Evolutionary conservation across 2,329 filamentous ascomycete species (phyloP).

Genomic region (Microdochium trichocladiopsis): DNA sequence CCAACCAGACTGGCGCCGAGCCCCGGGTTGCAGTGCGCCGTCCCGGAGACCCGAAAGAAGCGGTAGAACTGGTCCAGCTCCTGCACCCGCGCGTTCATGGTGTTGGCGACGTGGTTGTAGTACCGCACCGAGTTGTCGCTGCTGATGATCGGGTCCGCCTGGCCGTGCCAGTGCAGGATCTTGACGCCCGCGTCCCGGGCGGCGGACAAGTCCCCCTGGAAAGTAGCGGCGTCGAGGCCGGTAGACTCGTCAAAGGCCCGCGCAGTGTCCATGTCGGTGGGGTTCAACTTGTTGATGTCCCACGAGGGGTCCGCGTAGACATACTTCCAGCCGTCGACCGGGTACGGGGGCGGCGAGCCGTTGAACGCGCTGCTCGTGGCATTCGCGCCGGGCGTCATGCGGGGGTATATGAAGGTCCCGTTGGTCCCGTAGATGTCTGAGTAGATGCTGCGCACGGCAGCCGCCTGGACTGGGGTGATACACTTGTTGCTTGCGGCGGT

Average conservation of each 20-base stretch:
- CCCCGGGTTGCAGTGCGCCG: constrained; percentile 36
- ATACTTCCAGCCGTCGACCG: constrained; percentile 33
- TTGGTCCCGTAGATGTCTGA: constrained; percentile 16
- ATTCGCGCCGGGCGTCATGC: constrained; percentile 26
- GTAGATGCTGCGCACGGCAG: constrained; percentile 32
- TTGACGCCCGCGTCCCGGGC: constrained; percentile 27
- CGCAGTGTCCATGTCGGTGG: constrained; percentile 13
- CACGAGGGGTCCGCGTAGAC: constrained; percentile 32
- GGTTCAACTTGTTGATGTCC: constrained; percentile 2
- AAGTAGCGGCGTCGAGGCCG: constrained; percentile 18
- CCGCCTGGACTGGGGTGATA: constrained; percentile 33
- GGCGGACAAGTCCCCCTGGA: constrained; percentile 23
- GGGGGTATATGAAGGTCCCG: constrained; percentile 35
- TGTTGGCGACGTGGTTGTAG: constrained; percentile 33
- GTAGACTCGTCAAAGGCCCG: constrained; percentile 14
- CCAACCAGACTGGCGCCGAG: constrained; percentile 17
- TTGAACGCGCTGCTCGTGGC: constrained; percentile 17
- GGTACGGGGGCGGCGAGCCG: constrained; percentile 27
- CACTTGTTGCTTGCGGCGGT: constrained; percentile 22
- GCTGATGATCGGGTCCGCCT: constrained; percentile 30
- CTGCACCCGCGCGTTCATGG: constrained; percentile 25
- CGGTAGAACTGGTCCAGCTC: constrained; percentile 15
- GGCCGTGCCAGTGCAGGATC: constrained; percentile 32
- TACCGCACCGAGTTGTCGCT: constrained; percentile 33
- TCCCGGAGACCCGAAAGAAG: constrained; percentile 41